These are phyloP conservation scores for Dactylellina haptotyla DNA, from an alignment of 2,329 filamentous ascomycete species.

Conservation along the genomic window DNA sequence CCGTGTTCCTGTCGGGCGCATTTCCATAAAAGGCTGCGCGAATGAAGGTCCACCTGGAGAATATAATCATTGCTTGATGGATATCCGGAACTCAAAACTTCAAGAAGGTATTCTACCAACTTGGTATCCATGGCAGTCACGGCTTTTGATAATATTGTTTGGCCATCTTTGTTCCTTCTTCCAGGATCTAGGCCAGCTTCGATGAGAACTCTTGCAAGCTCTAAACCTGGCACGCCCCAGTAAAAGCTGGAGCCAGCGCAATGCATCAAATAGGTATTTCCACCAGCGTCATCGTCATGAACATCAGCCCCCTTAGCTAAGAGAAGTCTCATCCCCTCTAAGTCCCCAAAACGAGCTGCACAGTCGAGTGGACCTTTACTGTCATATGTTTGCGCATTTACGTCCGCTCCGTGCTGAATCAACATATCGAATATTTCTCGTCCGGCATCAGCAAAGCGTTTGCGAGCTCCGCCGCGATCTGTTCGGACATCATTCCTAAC, in stretches of 20 bases:
- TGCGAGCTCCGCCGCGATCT: not conserved
- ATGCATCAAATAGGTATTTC: not conserved
- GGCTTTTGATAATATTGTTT: not conserved
- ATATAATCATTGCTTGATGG: not conserved
- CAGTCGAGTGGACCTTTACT: not conserved
- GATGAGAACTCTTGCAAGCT: not conserved
- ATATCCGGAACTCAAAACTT: not conserved
- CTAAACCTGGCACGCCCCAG: not conserved
- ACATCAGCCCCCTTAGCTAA: not conserved
- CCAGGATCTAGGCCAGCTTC: conserved; percentile 2
- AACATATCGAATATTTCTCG: no score
- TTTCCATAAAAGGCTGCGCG: not conserved
- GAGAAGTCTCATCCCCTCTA: not conserved
- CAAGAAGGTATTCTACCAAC: not conserved
- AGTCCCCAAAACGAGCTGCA: not conserved
- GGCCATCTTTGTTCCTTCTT: not conserved
- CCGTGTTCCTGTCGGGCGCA: not conserved
- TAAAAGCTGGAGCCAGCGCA: not conserved
- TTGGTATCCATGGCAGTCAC: not conserved
- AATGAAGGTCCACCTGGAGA: not conserved
- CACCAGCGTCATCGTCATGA: not conserved
- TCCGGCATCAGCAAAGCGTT: not conserved
- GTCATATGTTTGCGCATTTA: not conserved
- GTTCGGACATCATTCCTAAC: not conserved
- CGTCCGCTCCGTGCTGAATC: not conserved